Base-by-base conservation (phyloP, 345 rosid species). In the Sisymbrium irio region DNA sequence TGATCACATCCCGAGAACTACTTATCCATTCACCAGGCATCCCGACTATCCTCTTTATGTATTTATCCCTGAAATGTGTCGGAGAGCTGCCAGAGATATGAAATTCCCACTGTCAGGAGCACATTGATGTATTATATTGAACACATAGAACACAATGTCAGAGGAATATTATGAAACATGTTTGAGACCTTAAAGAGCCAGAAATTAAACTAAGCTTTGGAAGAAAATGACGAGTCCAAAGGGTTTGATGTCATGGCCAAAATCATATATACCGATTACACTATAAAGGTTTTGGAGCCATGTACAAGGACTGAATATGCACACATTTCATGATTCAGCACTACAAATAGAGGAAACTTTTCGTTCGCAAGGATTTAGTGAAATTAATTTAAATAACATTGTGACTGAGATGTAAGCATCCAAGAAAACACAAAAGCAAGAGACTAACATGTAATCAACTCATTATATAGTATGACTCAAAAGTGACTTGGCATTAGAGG, bases 21-120 rank as follows among this genome's bases (percentile, higher is more conserved):
- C 84, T 86, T 44, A 90, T 69, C 97, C 94, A 90, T 51, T 95
- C 97, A 2, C 99, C 98, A 12, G 96, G 98, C 73, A 95, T 69
- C 73, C 92, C 98, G 5, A 85, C 85, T 68, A 95, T 90, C 82
- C 99, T 88, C 89, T 95, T 95, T 61, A 90, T 74, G 45, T 78
- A 79, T 83, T 77, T 95, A 83, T 87, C 86, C 83, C 80, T 84
- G 78, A 79, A 79, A 77, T 95, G 58, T 62, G 22, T 63, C 0
- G 97, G 97, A 18, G 96, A 87, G 81, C 99, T 95, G 81, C 83
- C 84, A 78, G 25, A 75, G 68, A 45, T 58, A 72, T 66, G 60
- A 51, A 77, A 39, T 15, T 39, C 63, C 25, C 46, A 56, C 10
- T 65, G 62, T 54, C 45, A 72, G 76, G 13, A 74, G 17, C 36